These are phyloP conservation scores for Arthrinium phaeospermum DNA, from an alignment of 2,329 filamentous ascomycete species.

Conservation along the genomic window DNA sequence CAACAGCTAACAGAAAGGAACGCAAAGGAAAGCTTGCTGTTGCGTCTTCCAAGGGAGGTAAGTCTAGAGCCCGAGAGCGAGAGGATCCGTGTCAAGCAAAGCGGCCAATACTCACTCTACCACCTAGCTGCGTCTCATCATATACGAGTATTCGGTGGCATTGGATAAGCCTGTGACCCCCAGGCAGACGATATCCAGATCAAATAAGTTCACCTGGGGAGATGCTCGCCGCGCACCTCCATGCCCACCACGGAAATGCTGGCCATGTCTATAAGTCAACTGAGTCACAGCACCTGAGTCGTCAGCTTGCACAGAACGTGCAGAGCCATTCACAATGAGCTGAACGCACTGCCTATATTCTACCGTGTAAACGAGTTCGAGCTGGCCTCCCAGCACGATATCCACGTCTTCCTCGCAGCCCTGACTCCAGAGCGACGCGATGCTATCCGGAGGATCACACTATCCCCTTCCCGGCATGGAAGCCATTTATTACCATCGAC, in stretches of 20 bases:
- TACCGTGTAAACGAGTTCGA: slow-evolving; percentile 24
- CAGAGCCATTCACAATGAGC: slow-evolving; percentile 23
- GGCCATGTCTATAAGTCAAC: slow-evolving; percentile 9
- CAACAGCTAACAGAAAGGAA: slow-evolving; percentile 12
- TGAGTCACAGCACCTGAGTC: slow-evolving; percentile 15
- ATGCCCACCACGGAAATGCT: slow-evolving; percentile 13
- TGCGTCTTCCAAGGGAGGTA: slow-evolving; percentile 6
- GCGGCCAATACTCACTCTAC: neutral
- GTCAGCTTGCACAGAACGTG: slow-evolving; percentile 19
- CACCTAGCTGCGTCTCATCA: slow-evolving; percentile 22
- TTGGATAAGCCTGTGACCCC: slow-evolving; percentile 20
- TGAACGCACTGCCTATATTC: slow-evolving; percentile 22
- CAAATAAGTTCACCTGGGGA: slow-evolving; percentile 24
- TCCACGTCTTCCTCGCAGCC: slow-evolving; percentile 21
- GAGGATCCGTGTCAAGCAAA: neutral
- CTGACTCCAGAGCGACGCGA: slow-evolving; percentile 24
- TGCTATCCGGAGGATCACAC: slow-evolving; percentile 20
- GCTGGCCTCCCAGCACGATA: neutral
- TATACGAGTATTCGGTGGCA: slow-evolving; percentile 22
- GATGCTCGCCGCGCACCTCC: slow-evolving; percentile 12
- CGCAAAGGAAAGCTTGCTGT: neutral
- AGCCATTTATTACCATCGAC: neutral
- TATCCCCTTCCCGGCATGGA: neutral
- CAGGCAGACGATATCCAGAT: slow-evolving; percentile 19
- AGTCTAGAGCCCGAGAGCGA: neutral